Conservation (phyloP, 352 stramenopile species). For the Peronospora belbahrii region DNA sequence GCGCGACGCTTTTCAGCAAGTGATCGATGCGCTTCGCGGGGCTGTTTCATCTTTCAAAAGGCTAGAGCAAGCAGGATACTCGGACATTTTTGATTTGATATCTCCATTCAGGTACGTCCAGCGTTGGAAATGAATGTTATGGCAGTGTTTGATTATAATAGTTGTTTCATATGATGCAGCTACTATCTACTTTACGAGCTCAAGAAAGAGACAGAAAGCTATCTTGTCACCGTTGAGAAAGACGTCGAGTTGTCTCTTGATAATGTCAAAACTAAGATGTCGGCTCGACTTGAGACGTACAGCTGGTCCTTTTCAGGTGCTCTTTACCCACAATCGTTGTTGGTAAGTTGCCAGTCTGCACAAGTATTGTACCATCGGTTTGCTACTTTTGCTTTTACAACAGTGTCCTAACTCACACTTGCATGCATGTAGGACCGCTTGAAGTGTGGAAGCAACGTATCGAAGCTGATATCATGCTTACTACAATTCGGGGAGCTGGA, state of each 20-base stretch:
- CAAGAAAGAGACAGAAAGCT: conserved; percentile 39
- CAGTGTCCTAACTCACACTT: background rate
- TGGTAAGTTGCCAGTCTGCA: conserved; percentile 18
- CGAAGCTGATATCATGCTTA: conserved; percentile 13
- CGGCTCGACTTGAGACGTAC: conserved; percentile 30
- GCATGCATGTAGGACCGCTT: conserved; percentile 15
- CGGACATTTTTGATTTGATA: conserved; percentile 12
- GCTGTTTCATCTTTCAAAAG: conserved; percentile 23
- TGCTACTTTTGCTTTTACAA: background rate
- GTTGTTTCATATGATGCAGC: conserved; percentile 11
- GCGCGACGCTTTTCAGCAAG: conserved; percentile 51
- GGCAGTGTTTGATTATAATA: background rate
- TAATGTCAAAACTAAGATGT: conserved; percentile 41
- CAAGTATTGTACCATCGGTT: background rate
- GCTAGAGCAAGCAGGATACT: conserved; percentile 13
- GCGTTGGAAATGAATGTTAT: background rate
- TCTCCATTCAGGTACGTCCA: conserved; percentile 30
- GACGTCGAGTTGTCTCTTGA: conserved; percentile 20
- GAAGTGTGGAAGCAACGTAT: conserved; percentile 4
- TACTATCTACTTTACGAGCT: conserved; percentile 31
- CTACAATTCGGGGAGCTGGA: conserved; percentile 29
- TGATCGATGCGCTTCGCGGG: conserved; percentile 34
- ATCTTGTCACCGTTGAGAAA: conserved; percentile 12
- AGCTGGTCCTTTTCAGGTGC: conserved; percentile 29
- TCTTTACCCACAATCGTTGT: conserved; percentile 31